These are phyloP conservation scores for Malassezia nana DNA, from an alignment of 1,284 basidiomycete genomes.

Conservation along the genomic window DNA sequence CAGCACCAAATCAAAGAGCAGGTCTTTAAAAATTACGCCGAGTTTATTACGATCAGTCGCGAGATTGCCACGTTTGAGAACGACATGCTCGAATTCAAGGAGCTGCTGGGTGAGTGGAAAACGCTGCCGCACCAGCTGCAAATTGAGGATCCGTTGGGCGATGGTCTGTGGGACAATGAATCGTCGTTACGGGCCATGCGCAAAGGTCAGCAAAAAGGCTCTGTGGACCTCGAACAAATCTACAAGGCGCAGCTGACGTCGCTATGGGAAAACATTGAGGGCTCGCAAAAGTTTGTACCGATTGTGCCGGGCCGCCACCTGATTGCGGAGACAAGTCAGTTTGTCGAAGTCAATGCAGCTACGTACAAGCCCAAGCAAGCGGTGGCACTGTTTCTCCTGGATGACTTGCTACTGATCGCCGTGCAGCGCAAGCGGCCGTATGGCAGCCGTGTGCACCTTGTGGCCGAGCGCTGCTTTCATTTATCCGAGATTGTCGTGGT, in stretches of 20 bases:
- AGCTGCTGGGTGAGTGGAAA: slow-evolving; percentile 81
- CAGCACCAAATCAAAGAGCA: slow-evolving; percentile 36
- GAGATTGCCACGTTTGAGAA: slow-evolving; percentile 93
- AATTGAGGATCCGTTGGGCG: slow-evolving; percentile 25
- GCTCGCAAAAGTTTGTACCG: slow-evolving; percentile 90
- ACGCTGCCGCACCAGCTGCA: slow-evolving; percentile 37
- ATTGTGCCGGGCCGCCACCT: slow-evolving; percentile 81
- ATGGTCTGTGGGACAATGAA: slow-evolving; percentile 9
- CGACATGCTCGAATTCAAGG: slow-evolving; percentile 94
- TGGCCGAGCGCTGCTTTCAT: slow-evolving; percentile 85
- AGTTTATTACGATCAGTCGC: slow-evolving; percentile 92
- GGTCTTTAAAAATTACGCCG: slow-evolving; percentile 60
- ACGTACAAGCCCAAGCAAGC: slow-evolving; percentile 85
- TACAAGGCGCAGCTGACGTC: slow-evolving; percentile 88
- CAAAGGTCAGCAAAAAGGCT: slow-evolving; percentile 22
- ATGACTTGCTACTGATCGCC: slow-evolving; percentile 81
- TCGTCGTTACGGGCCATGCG: slow-evolving; percentile 14
- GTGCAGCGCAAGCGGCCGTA: slow-evolving; percentile 52
- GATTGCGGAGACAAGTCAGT: slow-evolving; percentile 71
- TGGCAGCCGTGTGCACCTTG: slow-evolving; percentile 56
- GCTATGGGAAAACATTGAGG: slow-evolving; percentile 81
- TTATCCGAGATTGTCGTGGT: slow-evolving; percentile 83
- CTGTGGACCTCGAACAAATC: slow-evolving; percentile 70
- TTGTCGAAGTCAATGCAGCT: slow-evolving; percentile 78
- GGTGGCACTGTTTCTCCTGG: slow-evolving; percentile 79